phyloP scores from a whole-genome alignment of 1,284 basidiomycete genomes.

The Ceratobasidium papillatum region DNA sequence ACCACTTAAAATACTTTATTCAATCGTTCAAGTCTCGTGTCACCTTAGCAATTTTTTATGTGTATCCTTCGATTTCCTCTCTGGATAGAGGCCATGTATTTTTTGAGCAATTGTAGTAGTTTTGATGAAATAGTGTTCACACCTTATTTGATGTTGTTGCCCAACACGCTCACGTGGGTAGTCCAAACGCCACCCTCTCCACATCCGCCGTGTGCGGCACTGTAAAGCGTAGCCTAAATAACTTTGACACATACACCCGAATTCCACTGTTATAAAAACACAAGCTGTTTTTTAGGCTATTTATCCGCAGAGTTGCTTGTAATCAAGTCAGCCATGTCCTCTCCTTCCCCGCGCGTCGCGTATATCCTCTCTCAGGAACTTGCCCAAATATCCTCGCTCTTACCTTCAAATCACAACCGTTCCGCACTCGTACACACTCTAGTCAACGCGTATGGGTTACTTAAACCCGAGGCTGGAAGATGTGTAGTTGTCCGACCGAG shows the following conservation, averaged over 20 bases:
- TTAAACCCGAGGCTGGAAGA: conserved; percentile 51
- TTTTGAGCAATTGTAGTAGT: no score
- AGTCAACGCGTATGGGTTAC: conserved; percentile 65
- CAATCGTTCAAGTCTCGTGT: neutral
- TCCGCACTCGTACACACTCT: conserved; percentile 83
- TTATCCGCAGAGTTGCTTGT: neutral
- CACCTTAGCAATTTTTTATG: neutral
- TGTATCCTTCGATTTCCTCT: conserved; percentile 9
- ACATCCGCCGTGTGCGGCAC: no score
- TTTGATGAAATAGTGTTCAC: neutral
- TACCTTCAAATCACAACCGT: conserved; percentile 86
- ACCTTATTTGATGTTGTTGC: neutral
- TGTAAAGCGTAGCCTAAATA: no score
- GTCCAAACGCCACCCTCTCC: neutral
- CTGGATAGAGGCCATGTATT: conserved; percentile 6
- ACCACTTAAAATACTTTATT: neutral
- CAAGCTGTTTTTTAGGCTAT: no score
- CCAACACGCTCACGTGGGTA: conserved; percentile 7
- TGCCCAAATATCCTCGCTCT: conserved; percentile 66
- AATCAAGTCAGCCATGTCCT: neutral
- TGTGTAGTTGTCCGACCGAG: conserved; percentile 63
- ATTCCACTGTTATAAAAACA: no score
- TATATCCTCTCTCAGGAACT: conserved; percentile 28
- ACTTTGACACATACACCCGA: no score
- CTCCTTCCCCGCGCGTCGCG: conserved; percentile 47